Evolutionary conservation across 306 rosid genomes (phyloP), one percentile per base, ranked within the genome.

Genomic region (Quercus wislizeni): DNA sequence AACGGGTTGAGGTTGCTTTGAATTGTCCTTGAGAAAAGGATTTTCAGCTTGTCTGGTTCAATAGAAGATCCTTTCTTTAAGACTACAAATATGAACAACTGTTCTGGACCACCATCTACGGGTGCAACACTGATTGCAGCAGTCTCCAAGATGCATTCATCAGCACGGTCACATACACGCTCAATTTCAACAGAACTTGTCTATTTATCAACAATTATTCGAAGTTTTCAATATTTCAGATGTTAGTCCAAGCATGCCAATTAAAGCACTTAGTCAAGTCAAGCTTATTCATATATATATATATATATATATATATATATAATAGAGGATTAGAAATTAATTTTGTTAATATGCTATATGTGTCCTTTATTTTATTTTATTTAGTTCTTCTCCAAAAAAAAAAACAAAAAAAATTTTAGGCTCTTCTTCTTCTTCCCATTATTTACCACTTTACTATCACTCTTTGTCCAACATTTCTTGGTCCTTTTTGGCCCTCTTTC

Each of bases 171-270:
- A 74, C 96, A 89, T 2, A 85, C 87, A 0, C 90, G 90, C 83
- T 94, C 97, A 18, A 94, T 90, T 82, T 94, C 98, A 30, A 92
- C 23, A 1, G 96, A 92, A 85, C 92, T 89, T 72, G 91, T 93
- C 92, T 84, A 86, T 77, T 71, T 28, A 72, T 46, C 76, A 71
- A 14, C 41, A 64, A 76, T 55, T 78, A 30, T 19, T 33, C 71
- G 0, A 18, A 33, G 25, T 67, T 63, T 6, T 3, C 64, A 58
- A 58, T 58, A 67, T 18, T 18, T 67, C 6, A 7, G 33, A 67
- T 18, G 19, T 5, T 67, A 7, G 33, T 28, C 19, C 51, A 65
- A 33, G 13, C 21, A 65, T 65, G 18, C 71, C 51, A 7, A 67
- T 33, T 67, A 17, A 31, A 33, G 4, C 6, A 33, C 9, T 67